Evolutionary conservation across 108 stramenopile species (phyloP), one percentile per base, ranked within the genome.

Genomic region (Nitzschia palea): DNA sequence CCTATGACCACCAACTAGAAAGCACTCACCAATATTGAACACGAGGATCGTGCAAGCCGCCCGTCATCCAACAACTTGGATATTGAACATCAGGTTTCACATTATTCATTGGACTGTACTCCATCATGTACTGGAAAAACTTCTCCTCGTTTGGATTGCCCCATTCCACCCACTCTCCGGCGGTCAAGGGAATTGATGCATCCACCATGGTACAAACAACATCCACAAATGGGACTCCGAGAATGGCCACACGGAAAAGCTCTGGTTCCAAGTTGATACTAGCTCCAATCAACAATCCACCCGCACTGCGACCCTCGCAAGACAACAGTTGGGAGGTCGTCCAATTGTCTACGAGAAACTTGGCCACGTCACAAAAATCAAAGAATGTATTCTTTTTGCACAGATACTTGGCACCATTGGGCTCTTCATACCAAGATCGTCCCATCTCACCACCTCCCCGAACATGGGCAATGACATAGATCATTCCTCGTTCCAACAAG

Each of bases 381-480:
- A 87, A 71, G 70, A 97, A 98, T 0, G 96, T 95, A 68, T 97
- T 98, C 72, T 88, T 92, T 85, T 98, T 98, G 59, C 89, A 78
- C 29, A 95, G 74, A 58, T 94, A 96, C 70, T 97, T 98, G 22
- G 88, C 96, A 27, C 92, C 86, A 63, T 88, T 78, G n/a, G 91
- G 90, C 44, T 93, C 86, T 78, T 98, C 97, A 53, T 98, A 98
- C 97, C 97, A 98, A 18, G 80, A 72, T 25, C 96, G 79, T 17
- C 98, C 98, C 90, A 95, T 93, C 78, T 98, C 98, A 14, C 95
- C 97, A 14, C 98, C 98, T 22, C 98, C 98, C 22, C 98, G 76
- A 40, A 98, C 85, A 73, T 98, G 97, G 34, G 97, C 96, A 32
- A 96, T 86, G 0, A 72, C 95, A 64, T 84, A 96, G 26, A 94